phyloP scores from a whole-genome alignment of 805 yeast species.

The Pichia membranifaciens region DNA sequence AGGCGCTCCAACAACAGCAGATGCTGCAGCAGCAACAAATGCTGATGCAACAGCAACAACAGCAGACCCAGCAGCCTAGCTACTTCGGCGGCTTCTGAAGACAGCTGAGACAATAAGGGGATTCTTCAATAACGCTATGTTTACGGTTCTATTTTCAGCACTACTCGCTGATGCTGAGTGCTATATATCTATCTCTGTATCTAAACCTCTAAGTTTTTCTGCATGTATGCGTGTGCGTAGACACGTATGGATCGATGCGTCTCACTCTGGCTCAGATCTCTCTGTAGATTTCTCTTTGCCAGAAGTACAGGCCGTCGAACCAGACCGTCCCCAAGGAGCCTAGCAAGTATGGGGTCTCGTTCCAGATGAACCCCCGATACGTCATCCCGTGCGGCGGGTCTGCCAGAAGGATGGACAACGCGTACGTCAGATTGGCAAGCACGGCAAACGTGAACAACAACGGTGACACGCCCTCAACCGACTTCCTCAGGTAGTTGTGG shows the following conservation, averaged over 20 bases:
- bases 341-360: constrained; percentile 74
- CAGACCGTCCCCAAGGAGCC: constrained; percentile 83
- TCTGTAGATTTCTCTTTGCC: constrained; percentile 38
- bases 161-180: too few relatives aligned
- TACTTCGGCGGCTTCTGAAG: constrained; percentile 21
- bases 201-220: too few relatives aligned
- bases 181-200: too few relatives aligned
- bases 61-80: constrained; percentile 14
- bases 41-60: constrained; percentile 16
- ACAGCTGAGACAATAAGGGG: too few relatives aligned
- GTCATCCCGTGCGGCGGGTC: constrained; percentile 41
- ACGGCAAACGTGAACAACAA: constrained; percentile 73
- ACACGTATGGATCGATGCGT: too few relatives aligned
- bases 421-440: constrained; percentile 70
- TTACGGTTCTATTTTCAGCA: too few relatives aligned
- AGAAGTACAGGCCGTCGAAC: constrained; percentile 68
- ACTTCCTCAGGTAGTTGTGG: constrained; percentile 70
- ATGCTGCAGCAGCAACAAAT: constrained; percentile 16
- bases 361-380: constrained; percentile 45
- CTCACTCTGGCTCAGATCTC: background rate
- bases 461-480: constrained; percentile 84
- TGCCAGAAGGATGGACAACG: constrained; percentile 65
- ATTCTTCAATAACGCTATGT: too few relatives aligned
- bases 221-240: too few relatives aligned
- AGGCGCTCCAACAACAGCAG: constrained; percentile 5